Percentiles rank a stretch among this genome's conserved stretches.
phyloP scores from a whole-genome alignment of 2,329 filamentous ascomycete genomes.

The Calcarisporium arbuscula region DNA sequence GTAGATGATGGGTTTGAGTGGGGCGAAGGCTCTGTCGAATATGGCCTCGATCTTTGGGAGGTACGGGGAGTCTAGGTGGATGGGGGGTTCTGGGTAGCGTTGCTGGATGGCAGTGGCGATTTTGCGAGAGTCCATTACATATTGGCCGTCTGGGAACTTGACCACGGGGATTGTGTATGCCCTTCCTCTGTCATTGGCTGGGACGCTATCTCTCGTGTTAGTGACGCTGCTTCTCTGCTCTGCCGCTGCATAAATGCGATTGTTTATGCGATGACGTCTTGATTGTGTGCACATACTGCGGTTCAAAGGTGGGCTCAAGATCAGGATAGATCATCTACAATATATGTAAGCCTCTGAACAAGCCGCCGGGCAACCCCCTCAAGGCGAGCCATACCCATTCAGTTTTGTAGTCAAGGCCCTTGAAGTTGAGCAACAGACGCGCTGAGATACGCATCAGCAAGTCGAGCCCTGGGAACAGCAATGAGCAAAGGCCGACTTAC shows the following conservation, averaged over 20 bases:
- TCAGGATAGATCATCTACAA: conserved; percentile 57
- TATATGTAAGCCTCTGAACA: too few relatives aligned
- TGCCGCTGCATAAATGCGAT: too few relatives aligned
- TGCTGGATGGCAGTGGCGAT: conserved; percentile 57
- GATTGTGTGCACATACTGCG: conserved; percentile 38
- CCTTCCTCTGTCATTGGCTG: conserved; percentile 6
- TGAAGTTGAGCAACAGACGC: conserved; percentile 61
- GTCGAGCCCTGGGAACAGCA: too few relatives aligned
- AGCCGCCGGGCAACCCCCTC: too few relatives aligned
- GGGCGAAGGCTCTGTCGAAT: conserved; percentile 22
- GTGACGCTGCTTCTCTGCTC: too few relatives aligned
- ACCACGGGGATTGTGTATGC: conserved; percentile 40
- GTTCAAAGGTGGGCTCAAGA: conserved; percentile 48
- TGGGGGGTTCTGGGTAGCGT: conserved; percentile 48
- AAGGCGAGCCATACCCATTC: conserved; percentile 52
- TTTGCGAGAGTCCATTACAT: conserved; percentile 56
- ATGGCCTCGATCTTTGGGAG: conserved; percentile 37
- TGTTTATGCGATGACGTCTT: too few relatives aligned
- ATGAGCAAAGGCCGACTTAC: conserved; percentile 28
- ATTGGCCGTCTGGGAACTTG: conserved; percentile 47
- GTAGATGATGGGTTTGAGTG: conserved; percentile 36
- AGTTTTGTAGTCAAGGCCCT: conserved; percentile 59
- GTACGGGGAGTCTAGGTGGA: conserved; percentile 50
- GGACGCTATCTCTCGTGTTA: too few relatives aligned
- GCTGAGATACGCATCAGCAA: conserved; percentile 37